Evolutionary conservation across 176 grass and related monocot genomes (phyloP), one percentile per base, ranked within the genome.

Genomic region (Panicum miliaceum): DNA sequence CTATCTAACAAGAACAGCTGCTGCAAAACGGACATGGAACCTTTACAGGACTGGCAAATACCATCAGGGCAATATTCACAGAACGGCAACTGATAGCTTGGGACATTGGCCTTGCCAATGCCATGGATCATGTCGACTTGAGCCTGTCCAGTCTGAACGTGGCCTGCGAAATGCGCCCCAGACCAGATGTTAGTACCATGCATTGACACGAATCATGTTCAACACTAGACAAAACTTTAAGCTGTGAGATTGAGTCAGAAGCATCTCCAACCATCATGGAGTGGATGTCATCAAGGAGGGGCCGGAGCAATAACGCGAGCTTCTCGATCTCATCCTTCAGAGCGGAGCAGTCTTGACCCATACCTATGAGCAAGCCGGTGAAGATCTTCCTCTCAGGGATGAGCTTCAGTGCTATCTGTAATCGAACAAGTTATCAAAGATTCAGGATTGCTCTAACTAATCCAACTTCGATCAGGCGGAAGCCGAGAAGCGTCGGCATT

Each of bases 361-460:
- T 85, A 16, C 84, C 85, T 12, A 75, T 40, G 23, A 99, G 63
- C 43, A 92, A 29, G 35, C 69, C 23, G 54, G 61, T 70, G 52
- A 99, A 94, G 23, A 84, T 29, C 51, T 84, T 73, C 78, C 84
- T 92, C 57, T 99, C 91, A 22, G 93, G 96, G 15, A 90, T 80
- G 78, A 99, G 91, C 83, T 99, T 94, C 86, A 87, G 7, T 58
- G 88, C 96, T 45, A 99, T 74, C 93, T 98, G 85, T 0, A 51
- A 72, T 90, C 64, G 2, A 64, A 14, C 23, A 75, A 42, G 51
- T 68, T 23, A 9, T 69, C 76, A 16, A 23, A 81, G 18, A 26
- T 58, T 34, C 32, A 11, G 26, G 60, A 5, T 51, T 76, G 23
- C 4, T 12, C 3, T 13, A 48, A 64, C 25, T 6, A 12, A 47